Conservation (phyloP, 2,329 filamentous ascomycete species). For the Microdochium trichocladiopsis region DNA sequence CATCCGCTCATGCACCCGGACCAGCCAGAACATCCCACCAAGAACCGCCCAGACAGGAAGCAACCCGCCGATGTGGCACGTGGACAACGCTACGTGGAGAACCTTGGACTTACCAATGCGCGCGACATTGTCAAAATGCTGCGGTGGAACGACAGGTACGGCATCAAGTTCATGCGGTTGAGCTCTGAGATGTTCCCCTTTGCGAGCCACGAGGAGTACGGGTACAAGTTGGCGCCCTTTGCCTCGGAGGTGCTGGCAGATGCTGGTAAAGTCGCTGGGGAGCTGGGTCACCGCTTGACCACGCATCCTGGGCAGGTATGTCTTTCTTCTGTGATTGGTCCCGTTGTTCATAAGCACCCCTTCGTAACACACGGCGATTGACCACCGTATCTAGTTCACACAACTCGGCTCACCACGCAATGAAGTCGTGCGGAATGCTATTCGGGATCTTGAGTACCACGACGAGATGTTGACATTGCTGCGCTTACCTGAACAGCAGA, state of each 20-base stretch:
- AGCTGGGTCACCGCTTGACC: slow-evolving; percentile 77
- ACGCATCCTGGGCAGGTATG: slow-evolving; percentile 76
- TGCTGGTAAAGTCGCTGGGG: slow-evolving; percentile 67
- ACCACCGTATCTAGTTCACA: slow-evolving; percentile 56
- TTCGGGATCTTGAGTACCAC: slow-evolving; percentile 83
- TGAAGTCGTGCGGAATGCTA: slow-evolving; percentile 67
- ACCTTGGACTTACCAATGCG: slow-evolving; percentile 73
- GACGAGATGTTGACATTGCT: slow-evolving; percentile 76
- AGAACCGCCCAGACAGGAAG: slow-evolving; percentile 75
- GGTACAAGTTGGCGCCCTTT: slow-evolving; percentile 79
- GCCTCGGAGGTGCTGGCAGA: slow-evolving; percentile 71
- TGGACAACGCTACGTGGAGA: slow-evolving; percentile 68
- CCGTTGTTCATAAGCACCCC: no score
- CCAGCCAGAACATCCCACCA: slow-evolving; percentile 72
- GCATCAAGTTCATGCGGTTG: slow-evolving; percentile 85
- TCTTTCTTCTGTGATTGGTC: neutral
- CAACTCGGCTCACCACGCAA: slow-evolving; percentile 78
- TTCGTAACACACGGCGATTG: slow-evolving; percentile 1
- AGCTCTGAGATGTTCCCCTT: slow-evolving; percentile 98
- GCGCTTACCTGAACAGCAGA: slow-evolving; percentile 66
- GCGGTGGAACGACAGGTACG: slow-evolving; percentile 85
- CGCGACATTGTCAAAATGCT: slow-evolving; percentile 80
- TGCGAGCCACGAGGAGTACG: slow-evolving; percentile 79
- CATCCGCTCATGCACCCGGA: slow-evolving; percentile 71
- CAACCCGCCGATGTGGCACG: slow-evolving; percentile 58